These are phyloP conservation scores for Cryoendolithus antarcticus DNA, from an alignment of 2,329 filamentous ascomycete species.

Conservation along the genomic window DNA sequence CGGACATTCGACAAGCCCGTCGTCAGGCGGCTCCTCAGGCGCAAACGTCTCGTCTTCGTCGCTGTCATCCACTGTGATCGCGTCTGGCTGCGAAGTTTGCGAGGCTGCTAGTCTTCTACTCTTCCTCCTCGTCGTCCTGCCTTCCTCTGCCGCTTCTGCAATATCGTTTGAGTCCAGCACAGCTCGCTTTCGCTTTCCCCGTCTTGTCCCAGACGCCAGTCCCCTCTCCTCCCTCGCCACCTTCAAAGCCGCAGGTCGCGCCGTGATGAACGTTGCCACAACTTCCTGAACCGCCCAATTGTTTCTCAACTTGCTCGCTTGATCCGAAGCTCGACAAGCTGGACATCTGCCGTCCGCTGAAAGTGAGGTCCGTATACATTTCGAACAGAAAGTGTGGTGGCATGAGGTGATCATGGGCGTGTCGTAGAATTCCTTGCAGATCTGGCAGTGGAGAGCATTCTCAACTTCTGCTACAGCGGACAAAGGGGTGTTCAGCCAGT, in stretches of 20 bases:
- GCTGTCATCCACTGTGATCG: slow-evolving; percentile 25
- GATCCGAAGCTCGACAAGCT: slow-evolving; percentile 63
- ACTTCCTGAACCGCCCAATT: slow-evolving; percentile 81
- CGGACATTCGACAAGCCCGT: slow-evolving; percentile 72
- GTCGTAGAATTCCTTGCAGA: slow-evolving; percentile 95
- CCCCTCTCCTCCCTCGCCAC: slow-evolving; percentile 40
- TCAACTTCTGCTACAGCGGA: slow-evolving; percentile 59
- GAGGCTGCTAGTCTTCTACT: slow-evolving; percentile 22
- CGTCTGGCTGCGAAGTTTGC: slow-evolving; percentile 16
- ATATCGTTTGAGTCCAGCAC: slow-evolving; percentile 22
- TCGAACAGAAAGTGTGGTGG: slow-evolving; percentile 89
- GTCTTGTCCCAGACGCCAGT: slow-evolving; percentile 9
- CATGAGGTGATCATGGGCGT: slow-evolving; percentile 94
- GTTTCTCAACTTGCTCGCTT: slow-evolving; percentile 70
- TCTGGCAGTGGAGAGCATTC: slow-evolving; percentile 78
- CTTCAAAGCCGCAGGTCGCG: slow-evolving; percentile 49
- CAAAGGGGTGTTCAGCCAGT: slow-evolving; percentile 66
- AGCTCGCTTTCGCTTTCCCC: slow-evolving; percentile 42
- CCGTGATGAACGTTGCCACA: slow-evolving; percentile 62
- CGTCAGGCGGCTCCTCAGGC: slow-evolving; percentile 36
- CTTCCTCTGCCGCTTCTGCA: slow-evolving; percentile 9
- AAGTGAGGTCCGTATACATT: slow-evolving; percentile 82
- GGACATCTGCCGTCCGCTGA: slow-evolving; percentile 79
- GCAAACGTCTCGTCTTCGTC: slow-evolving; percentile 24
- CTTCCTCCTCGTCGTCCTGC: slow-evolving; percentile 27